Conservation (phyloP, 2,329 filamentous ascomycete genomes). For the Metarhizium humberi region DNA sequence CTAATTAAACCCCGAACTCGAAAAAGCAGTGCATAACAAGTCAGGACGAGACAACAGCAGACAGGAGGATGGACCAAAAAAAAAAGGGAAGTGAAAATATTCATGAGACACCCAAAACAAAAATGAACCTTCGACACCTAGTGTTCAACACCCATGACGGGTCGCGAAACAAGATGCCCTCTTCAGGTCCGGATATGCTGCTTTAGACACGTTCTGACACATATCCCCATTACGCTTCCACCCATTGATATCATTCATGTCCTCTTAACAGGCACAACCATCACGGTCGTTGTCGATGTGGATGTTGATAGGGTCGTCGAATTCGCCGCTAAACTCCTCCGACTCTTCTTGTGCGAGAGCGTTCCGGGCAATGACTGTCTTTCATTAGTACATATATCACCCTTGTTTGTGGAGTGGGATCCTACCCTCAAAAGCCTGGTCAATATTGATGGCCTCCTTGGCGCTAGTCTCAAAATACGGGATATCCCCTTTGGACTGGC, state of each 20-base stretch:
- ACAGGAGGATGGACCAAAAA: constrained; percentile 4
- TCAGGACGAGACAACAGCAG: not conserved
- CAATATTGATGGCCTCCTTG: constrained; percentile 97
- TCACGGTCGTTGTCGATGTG: constrained; percentile 90
- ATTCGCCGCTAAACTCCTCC: constrained; percentile 94
- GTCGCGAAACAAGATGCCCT: constrained; percentile 3
- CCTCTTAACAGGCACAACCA: constrained; percentile 75
- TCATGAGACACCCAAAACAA: not conserved
- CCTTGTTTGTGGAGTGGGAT: not conserved
- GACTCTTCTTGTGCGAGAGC: constrained; percentile 94
- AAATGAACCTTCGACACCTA: constrained; percentile 5
- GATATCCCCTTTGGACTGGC: constrained; percentile 93
- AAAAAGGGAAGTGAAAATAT: constrained; percentile 3
- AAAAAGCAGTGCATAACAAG: not conserved
- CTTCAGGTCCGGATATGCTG: constrained; percentile 7
- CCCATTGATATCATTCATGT: not conserved
- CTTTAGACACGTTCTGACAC: not conserved
- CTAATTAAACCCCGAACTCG: not conserved
- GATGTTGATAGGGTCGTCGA: constrained; percentile 96
- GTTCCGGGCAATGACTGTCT: constrained; percentile 83
- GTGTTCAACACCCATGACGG: constrained; percentile 10
- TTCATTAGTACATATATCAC: constrained; percentile 1
- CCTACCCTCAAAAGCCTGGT: constrained; percentile 64
- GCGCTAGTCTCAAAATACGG: constrained; percentile 99
- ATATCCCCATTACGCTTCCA: not conserved